phyloP scores from a whole-genome alignment of 2,329 filamentous ascomycete genomes.

The Alternaria gaisen region DNA sequence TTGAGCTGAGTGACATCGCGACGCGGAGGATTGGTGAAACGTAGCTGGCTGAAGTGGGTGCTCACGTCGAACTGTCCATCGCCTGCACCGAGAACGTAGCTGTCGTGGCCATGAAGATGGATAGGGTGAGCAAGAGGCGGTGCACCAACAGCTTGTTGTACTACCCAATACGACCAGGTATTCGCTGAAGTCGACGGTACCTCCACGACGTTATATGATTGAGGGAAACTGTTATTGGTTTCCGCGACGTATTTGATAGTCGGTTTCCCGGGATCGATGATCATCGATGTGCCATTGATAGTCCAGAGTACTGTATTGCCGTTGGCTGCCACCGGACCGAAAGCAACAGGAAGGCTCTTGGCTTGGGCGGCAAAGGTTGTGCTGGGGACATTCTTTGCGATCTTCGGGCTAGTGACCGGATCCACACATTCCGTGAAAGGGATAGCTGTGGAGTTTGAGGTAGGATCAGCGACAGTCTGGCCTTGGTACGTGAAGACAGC shows the following conservation, averaged over 20 bases:
- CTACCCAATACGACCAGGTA: constrained; percentile 58
- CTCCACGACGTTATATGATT: constrained; percentile 54
- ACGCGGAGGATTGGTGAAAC: constrained; percentile 47
- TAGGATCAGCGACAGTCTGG: constrained; percentile 47
- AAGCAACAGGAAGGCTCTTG: constrained; percentile 36
- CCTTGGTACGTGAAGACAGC: constrained; percentile 53
- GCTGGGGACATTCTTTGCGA: constrained; percentile 47
- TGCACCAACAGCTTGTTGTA: constrained; percentile 52
- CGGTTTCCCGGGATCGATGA: constrained; percentile 59
- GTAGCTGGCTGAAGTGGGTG: constrained; percentile 33
- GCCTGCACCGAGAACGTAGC: constrained; percentile 38
- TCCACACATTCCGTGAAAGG: constrained; percentile 48
- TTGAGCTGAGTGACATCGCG: constrained; percentile 48
- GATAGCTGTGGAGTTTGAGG: constrained; percentile 31
- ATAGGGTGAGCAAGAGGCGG: constrained; percentile 49
- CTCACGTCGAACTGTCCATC: constrained; percentile 39
- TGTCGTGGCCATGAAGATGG: constrained; percentile 42
- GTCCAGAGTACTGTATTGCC: constrained; percentile 45
- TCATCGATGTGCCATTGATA: constrained; percentile 57
- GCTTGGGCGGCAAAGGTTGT: constrained; percentile 35
- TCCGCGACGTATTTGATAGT: constrained; percentile 57
- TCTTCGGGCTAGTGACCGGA: constrained; percentile 46
- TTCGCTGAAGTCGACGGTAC: constrained; percentile 41
- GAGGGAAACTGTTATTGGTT: constrained; percentile 52
- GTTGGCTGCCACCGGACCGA: constrained; percentile 42